These are phyloP conservation scores for Ploettnerulaceae sp. DNA, from an alignment of 2,329 filamentous ascomycete species.

Conservation along the genomic window DNA sequence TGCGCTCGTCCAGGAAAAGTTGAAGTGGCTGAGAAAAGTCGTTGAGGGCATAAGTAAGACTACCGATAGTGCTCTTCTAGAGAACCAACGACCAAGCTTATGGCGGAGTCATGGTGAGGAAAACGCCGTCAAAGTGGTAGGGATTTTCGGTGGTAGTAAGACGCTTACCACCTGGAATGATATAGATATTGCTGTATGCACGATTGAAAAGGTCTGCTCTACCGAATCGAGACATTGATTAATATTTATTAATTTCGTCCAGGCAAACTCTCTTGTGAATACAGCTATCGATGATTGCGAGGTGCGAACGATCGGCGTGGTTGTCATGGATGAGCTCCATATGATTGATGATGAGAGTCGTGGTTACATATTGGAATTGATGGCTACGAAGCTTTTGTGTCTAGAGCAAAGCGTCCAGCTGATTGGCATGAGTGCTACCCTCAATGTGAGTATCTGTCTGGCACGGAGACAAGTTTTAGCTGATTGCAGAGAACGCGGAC, in stretches of 20 bases:
- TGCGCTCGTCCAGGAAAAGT: slow-evolving; percentile 74
- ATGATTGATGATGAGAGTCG: slow-evolving; percentile 75
- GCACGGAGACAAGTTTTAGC: neutral
- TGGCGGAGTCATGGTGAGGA: slow-evolving; percentile 54
- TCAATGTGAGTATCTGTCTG: slow-evolving; percentile 50
- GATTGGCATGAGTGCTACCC: slow-evolving; percentile 70
- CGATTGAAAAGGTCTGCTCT: slow-evolving; percentile 63
- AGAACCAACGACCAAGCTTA: slow-evolving; percentile 34
- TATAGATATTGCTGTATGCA: slow-evolving; percentile 74
- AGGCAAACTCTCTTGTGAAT: slow-evolving; percentile 73
- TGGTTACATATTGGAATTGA: slow-evolving; percentile 65
- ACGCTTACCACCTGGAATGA: slow-evolving; percentile 63
- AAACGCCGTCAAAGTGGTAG: slow-evolving; percentile 59
- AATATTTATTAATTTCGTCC: slow-evolving; percentile 4
- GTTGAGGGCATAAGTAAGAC: slow-evolving; percentile 51
- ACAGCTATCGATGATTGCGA: slow-evolving; percentile 66
- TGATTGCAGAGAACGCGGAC: slow-evolving; percentile 55
- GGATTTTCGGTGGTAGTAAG: slow-evolving; percentile 71
- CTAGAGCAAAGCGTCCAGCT: slow-evolving; percentile 9
- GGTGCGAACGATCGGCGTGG: slow-evolving; percentile 55
- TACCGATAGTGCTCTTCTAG: neutral
- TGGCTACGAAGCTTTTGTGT: slow-evolving; percentile 15
- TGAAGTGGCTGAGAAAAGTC: slow-evolving; percentile 65
- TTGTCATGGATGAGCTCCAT: slow-evolving; percentile 75
- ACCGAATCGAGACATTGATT: neutral